A percentile compares a stretch with the other conserved stretches of the same genome.
These are phyloP conservation scores for Phytophthora pinifolia DNA, from an alignment of 352 stramenopile species.

Conservation along the genomic window DNA sequence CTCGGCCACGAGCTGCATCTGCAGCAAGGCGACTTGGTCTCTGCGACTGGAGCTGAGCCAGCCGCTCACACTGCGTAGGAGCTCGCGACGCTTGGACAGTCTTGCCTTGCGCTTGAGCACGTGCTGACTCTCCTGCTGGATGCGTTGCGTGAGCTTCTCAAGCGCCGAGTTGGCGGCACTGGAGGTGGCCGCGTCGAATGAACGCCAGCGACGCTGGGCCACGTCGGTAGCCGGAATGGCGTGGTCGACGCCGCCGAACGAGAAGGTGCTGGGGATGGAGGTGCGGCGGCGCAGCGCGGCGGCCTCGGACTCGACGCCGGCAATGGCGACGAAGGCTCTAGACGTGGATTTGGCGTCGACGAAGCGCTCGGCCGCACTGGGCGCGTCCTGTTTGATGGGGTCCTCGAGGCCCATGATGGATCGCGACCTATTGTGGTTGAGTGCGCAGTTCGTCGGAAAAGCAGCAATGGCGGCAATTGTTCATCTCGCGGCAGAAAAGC, in stretches of 20 bases:
- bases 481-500: conserved; percentile 19
- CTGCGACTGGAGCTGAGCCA: conserved; percentile 50
- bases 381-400: conserved; percentile 8
- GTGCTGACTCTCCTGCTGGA: conserved; percentile 49
- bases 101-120: conserved; percentile 43
- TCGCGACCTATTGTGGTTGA: no score
- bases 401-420: conserved; percentile 31
- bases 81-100: conserved; percentile 43
- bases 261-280: conserved; percentile 67
- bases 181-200: conserved; percentile 45
- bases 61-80: conserved; percentile 48
- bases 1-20: conserved; percentile 74
- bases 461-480: conserved; percentile 25
- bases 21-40: conserved; percentile 59
- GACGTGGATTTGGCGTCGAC: conserved; percentile 19
- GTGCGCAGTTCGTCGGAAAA: conserved; percentile 18
- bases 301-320: conserved; percentile 27
- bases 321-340: background rate
- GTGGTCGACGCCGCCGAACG: conserved; percentile 35
- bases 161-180: conserved; percentile 27
- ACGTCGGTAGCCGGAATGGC: conserved; percentile 14
- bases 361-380: conserved; percentile 14
- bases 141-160: conserved; percentile 50
- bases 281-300: conserved; percentile 45
- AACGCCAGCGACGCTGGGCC: conserved; percentile 60